Conservation (phyloP, 495 filamentous ascomycete species). For the Cryomyces minteri region DNA sequence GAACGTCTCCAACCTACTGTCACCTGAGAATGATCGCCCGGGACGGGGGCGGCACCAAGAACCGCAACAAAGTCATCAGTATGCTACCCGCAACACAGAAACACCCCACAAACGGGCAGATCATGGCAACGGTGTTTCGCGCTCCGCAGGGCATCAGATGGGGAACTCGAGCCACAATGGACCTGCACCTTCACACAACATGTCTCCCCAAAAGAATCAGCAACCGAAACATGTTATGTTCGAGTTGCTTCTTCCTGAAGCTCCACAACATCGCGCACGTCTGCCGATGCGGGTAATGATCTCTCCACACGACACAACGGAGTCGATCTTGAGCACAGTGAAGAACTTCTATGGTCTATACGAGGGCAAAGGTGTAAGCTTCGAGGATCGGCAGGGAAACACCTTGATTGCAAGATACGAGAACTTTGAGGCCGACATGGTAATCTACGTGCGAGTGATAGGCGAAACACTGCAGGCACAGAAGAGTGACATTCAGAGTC, state of each 20-base stretch:
- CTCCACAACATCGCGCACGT: slow-evolving; percentile 53
- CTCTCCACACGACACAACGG: slow-evolving; percentile 80
- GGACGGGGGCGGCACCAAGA: slow-evolving; percentile 1
- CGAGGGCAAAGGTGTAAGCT: slow-evolving; percentile 63
- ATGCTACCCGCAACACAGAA: slow-evolving; percentile 13
- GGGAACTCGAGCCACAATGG: not conserved
- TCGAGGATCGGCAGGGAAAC: slow-evolving; percentile 72
- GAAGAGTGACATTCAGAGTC: slow-evolving; percentile 5
- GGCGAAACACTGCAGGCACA: slow-evolving; percentile 24
- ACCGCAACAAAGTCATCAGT: slow-evolving; percentile 15
- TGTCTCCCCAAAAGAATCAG: slow-evolving; percentile 26
- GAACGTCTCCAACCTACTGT: slow-evolving; percentile 27
- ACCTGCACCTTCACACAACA: slow-evolving; percentile 18
- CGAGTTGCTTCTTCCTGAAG: slow-evolving; percentile 58
- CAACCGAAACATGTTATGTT: slow-evolving; percentile 70
- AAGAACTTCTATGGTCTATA: slow-evolving; percentile 97
- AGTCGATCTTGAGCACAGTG: slow-evolving; percentile 88
- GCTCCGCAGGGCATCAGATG: not conserved
- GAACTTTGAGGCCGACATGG: slow-evolving; percentile 79
- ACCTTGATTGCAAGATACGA: slow-evolving; percentile 90
- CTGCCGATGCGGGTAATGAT: slow-evolving; percentile 86
- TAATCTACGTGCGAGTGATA: slow-evolving; percentile 73
- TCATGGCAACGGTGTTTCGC: not conserved
- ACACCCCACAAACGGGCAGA: not conserved
- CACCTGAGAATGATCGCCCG: slow-evolving; percentile 11